phyloP scores from a whole-genome alignment of 345 rosid species.

The Moricandia moricandioides region DNA sequence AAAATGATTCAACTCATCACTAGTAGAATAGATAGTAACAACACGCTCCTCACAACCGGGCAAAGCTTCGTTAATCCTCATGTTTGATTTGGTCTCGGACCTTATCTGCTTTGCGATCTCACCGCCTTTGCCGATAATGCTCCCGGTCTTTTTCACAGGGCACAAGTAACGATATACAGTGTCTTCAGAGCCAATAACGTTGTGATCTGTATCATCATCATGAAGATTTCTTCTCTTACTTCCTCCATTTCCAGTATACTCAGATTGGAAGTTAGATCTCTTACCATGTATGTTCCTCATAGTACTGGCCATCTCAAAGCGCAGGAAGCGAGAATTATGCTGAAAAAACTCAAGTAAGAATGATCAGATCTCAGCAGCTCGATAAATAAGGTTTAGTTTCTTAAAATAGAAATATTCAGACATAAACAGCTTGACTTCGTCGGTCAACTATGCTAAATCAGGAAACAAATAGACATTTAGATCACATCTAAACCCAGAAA shows the following conservation, averaged over 20 bases:
- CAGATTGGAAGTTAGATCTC: slow-evolving; percentile 58
- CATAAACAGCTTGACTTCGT: slow-evolving; percentile 14
- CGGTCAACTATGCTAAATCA: slow-evolving; percentile 36
- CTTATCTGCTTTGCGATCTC: slow-evolving; percentile 68
- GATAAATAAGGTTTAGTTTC: neutral
- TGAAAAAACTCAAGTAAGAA: neutral
- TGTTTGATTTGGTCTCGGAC: slow-evolving; percentile 56
- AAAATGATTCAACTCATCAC: slow-evolving; percentile 54
- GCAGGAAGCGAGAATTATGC: neutral
- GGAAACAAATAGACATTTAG: slow-evolving; percentile 16
- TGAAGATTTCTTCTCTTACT: slow-evolving; percentile 60
- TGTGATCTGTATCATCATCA: slow-evolving; percentile 62
- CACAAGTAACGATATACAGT: slow-evolving; percentile 67
- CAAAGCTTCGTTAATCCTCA: slow-evolving; percentile 63
- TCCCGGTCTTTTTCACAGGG: slow-evolving; percentile 59
- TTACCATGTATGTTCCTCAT: slow-evolving; percentile 57
- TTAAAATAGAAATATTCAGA: neutral
- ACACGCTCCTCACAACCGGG: slow-evolving; percentile 70
- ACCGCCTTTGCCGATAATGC: slow-evolving; percentile 74
- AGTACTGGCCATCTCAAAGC: slow-evolving; percentile 51
- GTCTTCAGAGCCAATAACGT: slow-evolving; percentile 54
- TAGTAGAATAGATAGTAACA: slow-evolving; percentile 60
- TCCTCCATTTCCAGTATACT: slow-evolving; percentile 44
- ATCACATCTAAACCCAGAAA: neutral
- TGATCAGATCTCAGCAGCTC: slow-evolving; percentile 11